Evolutionary conservation across 2,329 filamentous ascomycete species (phyloP).

Genomic region (Phoma sp.): DNA sequence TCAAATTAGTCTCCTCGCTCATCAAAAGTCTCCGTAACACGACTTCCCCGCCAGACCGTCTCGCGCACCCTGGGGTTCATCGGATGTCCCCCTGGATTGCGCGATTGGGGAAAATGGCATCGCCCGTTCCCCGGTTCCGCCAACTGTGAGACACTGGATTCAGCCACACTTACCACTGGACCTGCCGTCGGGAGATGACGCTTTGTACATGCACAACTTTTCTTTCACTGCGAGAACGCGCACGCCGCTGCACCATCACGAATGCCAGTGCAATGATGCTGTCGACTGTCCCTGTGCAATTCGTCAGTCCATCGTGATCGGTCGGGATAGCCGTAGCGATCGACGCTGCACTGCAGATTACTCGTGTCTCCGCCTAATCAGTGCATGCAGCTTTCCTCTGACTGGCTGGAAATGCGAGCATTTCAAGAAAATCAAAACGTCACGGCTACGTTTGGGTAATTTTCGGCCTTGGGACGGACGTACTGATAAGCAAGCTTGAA

Average conservation of each 20-base stretch:
- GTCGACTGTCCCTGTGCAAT: conserved; percentile 65
- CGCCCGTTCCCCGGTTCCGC: conserved; percentile 19
- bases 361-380: conserved; percentile 23
- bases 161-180: conserved; percentile 64
- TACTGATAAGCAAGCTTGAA: conserved; percentile 66
- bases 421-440: conserved; percentile 18
- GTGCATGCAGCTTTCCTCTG: conserved; percentile 13
- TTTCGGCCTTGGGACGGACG: conserved; percentile 33
- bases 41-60: conserved; percentile 27
- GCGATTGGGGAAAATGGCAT: conserved; percentile 6
- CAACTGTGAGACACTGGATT: conserved; percentile 32
- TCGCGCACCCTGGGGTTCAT: conserved; percentile 22
- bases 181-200: conserved; percentile 66
- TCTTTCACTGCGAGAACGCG: conserved; percentile 49
- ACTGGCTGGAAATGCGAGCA: conserved; percentile 22
- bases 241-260: conserved; percentile 66
- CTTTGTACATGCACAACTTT: conserved; percentile 47
- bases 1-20: conserved; percentile 25
- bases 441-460: conserved; percentile 15
- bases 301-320: conserved; percentile 26
- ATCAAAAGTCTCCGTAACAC: conserved; percentile 16
- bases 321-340: conserved; percentile 22
- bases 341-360: conserved; percentile 23
- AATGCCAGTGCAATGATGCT: conserved; percentile 71
- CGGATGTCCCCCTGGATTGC: conserved; percentile 9